phyloP scores from a whole-genome alignment of 75 land plant species.

The Pinus albicaulis region DNA sequence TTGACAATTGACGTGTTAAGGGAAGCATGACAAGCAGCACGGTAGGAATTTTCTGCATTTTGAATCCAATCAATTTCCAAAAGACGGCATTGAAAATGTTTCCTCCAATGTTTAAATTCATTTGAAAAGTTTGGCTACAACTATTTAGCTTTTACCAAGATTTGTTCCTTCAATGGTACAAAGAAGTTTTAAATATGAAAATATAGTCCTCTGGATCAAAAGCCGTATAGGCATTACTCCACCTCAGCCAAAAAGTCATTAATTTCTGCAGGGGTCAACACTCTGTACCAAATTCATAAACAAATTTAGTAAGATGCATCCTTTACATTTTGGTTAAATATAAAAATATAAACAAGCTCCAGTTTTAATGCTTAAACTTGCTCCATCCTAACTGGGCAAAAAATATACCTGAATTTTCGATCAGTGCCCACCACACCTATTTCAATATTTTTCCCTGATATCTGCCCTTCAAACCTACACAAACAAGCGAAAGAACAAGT shows the following conservation, averaged over 20 bases:
- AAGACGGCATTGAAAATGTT: no score
- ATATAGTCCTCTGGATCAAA: no score
- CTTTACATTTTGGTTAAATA: background rate
- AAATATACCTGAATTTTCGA: conserved; percentile 66
- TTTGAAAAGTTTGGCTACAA: no score
- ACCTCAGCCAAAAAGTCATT: conserved; percentile 97
- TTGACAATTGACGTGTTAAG: no score
- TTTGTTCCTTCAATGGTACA: no score
- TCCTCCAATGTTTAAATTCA: no score
- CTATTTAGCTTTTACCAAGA: no score
- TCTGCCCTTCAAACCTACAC: conserved; percentile 96
- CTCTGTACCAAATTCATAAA: conserved; percentile 51
- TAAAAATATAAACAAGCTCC: background rate
- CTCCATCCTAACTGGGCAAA: background rate
- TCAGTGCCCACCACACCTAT: conserved; percentile 88
- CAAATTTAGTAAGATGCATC: background rate
- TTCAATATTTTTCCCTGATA: conserved; percentile 96
- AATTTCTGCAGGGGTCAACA: conserved; percentile 83
- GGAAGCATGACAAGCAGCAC: no score
- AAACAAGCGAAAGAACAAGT: conserved; percentile 5
- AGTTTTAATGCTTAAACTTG: background rate
- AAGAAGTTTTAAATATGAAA: no score
- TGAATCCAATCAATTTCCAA: no score
- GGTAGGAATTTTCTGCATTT: no score
- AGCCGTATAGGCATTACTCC: conserved; percentile 38